Evolutionary conservation across 202 grass and related monocot genomes (phyloP).

Genomic region (Miscanthus sacchariflorus): DNA sequence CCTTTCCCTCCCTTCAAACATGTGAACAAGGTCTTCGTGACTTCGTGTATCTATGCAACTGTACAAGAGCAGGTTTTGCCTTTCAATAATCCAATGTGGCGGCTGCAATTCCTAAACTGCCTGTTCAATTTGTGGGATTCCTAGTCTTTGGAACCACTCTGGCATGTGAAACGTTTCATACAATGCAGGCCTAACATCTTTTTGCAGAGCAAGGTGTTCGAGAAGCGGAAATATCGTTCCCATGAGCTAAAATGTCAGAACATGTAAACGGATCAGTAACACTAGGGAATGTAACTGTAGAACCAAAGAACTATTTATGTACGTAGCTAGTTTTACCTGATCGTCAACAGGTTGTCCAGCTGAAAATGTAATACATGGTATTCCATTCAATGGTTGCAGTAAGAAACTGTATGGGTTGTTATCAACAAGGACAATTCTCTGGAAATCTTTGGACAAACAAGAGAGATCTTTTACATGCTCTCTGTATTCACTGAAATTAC

Average conservation of each 20-base stretch:
- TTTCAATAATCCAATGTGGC: conserved; percentile 43
- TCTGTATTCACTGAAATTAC: conserved; percentile 68
- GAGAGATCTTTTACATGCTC: conserved; percentile 96
- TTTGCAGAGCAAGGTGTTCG: conserved; percentile 79
- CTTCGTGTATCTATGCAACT: conserved; percentile 20
- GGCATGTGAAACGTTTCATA: conserved; percentile 89
- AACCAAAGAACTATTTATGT: conserved; percentile 15
- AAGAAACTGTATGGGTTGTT: conserved; percentile 98
- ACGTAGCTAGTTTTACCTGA: conserved; percentile 57
- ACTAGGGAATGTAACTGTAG: neutral
- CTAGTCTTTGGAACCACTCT: conserved; percentile 86
- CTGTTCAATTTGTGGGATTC: conserved; percentile 60
- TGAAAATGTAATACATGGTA: conserved; percentile 87
- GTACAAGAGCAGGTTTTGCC: neutral
- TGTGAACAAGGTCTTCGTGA: neutral
- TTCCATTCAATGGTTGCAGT: conserved; percentile 90
- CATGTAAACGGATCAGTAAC: conserved; percentile 37
- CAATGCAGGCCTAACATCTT: conserved; percentile 72
- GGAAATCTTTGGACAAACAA: conserved; percentile 84
- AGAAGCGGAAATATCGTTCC: conserved; percentile 86
- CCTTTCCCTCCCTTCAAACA: neutral
- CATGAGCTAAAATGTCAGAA: conserved; percentile 72
- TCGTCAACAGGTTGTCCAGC: conserved; percentile 74
- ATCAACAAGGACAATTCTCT: conserved; percentile 83
- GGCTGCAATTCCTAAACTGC: conserved; percentile 18